These are phyloP conservation scores for Apium graveolens DNA, from an alignment of 129 eudicot species.

Conservation along the genomic window DNA sequence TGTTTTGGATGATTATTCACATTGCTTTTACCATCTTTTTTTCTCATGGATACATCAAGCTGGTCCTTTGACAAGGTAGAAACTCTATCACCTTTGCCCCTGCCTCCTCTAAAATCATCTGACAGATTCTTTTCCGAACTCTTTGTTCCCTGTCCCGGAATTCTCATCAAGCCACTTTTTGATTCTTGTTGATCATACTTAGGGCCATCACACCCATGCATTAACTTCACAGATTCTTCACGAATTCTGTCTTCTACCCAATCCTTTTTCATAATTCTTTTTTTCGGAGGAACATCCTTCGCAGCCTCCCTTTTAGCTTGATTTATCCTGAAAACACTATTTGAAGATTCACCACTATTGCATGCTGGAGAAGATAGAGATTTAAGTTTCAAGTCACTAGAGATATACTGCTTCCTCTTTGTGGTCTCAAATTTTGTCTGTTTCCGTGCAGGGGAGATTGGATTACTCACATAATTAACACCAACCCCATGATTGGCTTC, in stretches of 20 bases:
- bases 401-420: conserved; percentile 19
- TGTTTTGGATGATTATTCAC: conserved; percentile 8
- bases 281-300: conserved; percentile 31
- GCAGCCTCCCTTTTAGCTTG: conserved; percentile 30
- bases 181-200: conserved; percentile 29
- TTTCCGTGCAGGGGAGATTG: conserved; percentile 18
- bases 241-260: conserved; percentile 23
- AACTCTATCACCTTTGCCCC: conserved; percentile 22
- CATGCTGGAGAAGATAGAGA: conserved; percentile 13
- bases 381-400: conserved; percentile 29
- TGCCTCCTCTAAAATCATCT: conserved; percentile 26
- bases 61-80: conserved; percentile 28
- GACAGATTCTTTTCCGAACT: conserved; percentile 30
- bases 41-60: conserved; percentile 27
- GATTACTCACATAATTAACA: conserved; percentile 18
- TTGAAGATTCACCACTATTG: conserved; percentile 11
- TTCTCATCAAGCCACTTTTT: conserved; percentile 19
- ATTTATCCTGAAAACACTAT: conserved; percentile 14
- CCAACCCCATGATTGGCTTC: conserved; percentile 18
- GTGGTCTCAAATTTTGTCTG: conserved; percentile 16
- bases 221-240: conserved; percentile 26
- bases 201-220: conserved; percentile 16
- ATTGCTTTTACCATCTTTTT: conserved; percentile 13
- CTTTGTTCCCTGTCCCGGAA: conserved; percentile 10
- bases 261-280: conserved; percentile 34